A percentile compares a stretch with the other conserved stretches of the same genome.
These are phyloP conservation scores for Odonthalia washingtoniensis DNA, from an alignment of 31 red algal species.

Conservation along the genomic window DNA sequence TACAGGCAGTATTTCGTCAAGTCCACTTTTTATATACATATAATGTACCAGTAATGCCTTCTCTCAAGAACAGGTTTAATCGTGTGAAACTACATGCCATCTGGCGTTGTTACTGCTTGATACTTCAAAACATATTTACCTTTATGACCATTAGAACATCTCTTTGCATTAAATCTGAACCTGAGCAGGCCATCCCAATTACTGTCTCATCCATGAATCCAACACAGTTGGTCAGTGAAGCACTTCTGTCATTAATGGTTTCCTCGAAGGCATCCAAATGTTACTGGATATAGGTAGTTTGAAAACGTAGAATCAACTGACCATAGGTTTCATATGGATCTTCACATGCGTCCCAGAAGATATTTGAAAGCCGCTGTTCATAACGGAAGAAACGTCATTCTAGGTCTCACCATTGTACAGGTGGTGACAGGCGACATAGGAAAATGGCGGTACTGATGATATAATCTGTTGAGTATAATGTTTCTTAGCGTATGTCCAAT, in stretches of 20 bases:
- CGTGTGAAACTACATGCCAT: not conserved
- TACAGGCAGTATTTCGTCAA: too few species aligned
- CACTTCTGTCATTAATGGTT: not conserved
- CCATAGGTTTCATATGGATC: not conserved
- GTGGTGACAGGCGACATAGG: not conserved
- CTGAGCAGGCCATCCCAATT: not conserved
- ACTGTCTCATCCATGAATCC: conserved; percentile 6
- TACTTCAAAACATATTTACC: not conserved
- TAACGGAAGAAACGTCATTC: not conserved
- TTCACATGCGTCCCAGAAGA: not conserved
- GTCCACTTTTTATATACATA: too few species aligned
- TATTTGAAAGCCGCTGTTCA: not conserved
- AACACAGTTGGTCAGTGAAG: not conserved
- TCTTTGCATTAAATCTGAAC: not conserved
- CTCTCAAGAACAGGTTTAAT: not conserved
- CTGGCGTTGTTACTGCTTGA: conserved; percentile 15
- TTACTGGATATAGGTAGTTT: not conserved
- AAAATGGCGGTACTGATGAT: not conserved
- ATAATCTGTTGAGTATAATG: not conserved
- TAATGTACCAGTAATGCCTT: too few species aligned
- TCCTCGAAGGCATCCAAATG: not conserved
- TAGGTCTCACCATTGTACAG: not conserved
- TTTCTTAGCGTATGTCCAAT: too few species aligned
- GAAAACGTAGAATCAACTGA: not conserved
- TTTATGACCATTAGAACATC: not conserved